A percentile compares a stretch with the other conserved stretches of the same genome.
Conservation (phyloP, 768 basidiomycete genomes). For the Auricularia auricula-judae region DNA sequence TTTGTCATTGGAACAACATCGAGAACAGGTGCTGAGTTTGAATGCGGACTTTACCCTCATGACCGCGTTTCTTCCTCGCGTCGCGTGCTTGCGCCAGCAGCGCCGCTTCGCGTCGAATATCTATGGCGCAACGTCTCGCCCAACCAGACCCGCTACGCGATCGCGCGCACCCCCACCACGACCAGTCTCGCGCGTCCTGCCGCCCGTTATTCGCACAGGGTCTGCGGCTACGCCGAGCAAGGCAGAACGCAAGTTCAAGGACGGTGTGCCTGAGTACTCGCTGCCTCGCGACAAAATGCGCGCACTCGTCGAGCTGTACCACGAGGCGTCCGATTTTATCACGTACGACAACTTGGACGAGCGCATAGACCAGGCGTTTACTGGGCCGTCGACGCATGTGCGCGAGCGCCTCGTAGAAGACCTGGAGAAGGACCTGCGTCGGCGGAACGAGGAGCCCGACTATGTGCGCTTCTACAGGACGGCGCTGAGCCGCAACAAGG, state of each 20-base stretch:
- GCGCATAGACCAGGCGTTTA: constrained; percentile 56
- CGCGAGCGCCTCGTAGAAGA: not conserved
- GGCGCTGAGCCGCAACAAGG: not conserved
- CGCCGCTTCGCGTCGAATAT: too few species aligned
- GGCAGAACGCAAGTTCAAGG: too few species aligned
- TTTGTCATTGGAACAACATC: not conserved
- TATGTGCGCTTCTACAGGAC: not conserved
- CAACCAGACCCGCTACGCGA: too few species aligned
- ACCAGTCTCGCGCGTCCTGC: too few species aligned
- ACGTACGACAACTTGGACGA: constrained; percentile 56
- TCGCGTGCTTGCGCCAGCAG: too few species aligned
- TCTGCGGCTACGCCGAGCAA: too few species aligned
- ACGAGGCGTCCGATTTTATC: constrained; percentile 61
- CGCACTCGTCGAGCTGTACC: constrained; percentile 67
- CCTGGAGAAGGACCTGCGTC: not conserved
- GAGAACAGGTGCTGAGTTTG: not conserved
- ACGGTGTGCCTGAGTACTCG: constrained; percentile 6
- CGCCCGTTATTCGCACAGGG: too few species aligned
- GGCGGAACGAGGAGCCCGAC: not conserved
- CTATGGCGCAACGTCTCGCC: too few species aligned
- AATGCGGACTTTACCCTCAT: not conserved
- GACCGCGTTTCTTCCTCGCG: not conserved
- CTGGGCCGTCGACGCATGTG: constrained; percentile 7
- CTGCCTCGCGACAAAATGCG: constrained; percentile 51
- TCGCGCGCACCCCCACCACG: too few species aligned